These are phyloP conservation scores for Malus sylvestris DNA, from an alignment of 306 rosid species.

Conservation along the genomic window DNA sequence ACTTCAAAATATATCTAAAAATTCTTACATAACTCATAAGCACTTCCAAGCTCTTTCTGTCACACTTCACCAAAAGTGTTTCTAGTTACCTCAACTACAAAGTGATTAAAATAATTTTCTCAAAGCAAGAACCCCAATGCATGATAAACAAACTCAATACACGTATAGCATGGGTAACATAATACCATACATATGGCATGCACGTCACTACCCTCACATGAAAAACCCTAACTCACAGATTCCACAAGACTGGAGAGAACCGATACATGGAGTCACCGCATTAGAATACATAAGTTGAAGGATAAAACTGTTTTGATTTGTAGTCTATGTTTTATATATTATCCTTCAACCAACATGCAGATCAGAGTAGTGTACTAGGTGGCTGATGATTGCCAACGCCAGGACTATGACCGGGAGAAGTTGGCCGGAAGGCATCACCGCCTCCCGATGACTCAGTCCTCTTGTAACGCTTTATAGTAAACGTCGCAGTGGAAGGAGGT, in stretches of 20 bases:
- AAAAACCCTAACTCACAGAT: neutral
- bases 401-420: slow-evolving; percentile 35
- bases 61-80: too few relatives aligned
- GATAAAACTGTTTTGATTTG: neutral
- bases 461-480: slow-evolving; percentile 35
- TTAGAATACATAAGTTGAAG: neutral
- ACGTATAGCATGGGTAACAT: neutral
- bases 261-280: neutral
- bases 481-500: slow-evolving; percentile 34
- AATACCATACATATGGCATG: neutral
- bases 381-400: slow-evolving; percentile 28
- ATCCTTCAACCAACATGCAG: neutral
- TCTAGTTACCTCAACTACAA: neutral
- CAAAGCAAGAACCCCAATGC: neutral
- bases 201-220: neutral
- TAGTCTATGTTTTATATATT: neutral
- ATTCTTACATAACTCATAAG: too few relatives aligned
- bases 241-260: neutral
- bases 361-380: slow-evolving; percentile 4
- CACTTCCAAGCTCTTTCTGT: too few relatives aligned
- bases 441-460: neutral
- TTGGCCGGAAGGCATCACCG: slow-evolving; percentile 34
- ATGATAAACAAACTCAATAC: neutral
- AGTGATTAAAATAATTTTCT: neutral
- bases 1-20: too few relatives aligned